These are phyloP conservation scores for Globisporangium spinosum DNA, from an alignment of 352 stramenopile genomes.

Conservation along the genomic window DNA sequence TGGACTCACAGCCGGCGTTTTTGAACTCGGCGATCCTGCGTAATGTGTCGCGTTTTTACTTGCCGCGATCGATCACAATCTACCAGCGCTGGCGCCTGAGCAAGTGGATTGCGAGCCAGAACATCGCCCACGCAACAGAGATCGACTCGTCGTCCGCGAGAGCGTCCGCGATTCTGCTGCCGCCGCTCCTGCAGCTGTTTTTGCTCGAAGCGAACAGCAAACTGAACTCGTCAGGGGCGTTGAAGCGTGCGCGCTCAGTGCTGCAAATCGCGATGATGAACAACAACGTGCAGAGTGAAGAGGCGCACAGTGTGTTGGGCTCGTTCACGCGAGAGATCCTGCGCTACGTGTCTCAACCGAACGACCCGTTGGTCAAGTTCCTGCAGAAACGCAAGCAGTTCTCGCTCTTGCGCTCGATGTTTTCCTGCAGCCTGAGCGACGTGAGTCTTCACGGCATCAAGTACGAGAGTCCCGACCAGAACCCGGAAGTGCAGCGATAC, in stretches of 20 bases:
- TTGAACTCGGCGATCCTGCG: conserved; percentile 37
- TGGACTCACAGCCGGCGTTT: conserved; percentile 55
- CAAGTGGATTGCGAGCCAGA: conserved; percentile 54
- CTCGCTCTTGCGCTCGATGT: conserved; percentile 57
- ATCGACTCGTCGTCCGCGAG: conserved; percentile 33
- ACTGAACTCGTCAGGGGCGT: conserved; percentile 39
- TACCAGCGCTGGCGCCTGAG: conserved; percentile 76
- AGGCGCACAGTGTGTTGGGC: conserved; percentile 48
- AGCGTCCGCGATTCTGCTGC: conserved; percentile 48
- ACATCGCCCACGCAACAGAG: conserved; percentile 49
- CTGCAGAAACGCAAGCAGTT: conserved; percentile 70
- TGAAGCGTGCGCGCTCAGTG: conserved; percentile 56
- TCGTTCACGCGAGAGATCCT: conserved; percentile 58
- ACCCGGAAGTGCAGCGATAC: conserved; percentile 38
- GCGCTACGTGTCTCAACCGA: conserved; percentile 50
- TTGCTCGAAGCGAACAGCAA: conserved; percentile 51
- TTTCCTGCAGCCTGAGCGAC: conserved; percentile 59
- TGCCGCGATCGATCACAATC: conserved; percentile 59
- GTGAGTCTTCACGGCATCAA: conserved; percentile 44
- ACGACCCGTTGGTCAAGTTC: conserved; percentile 50
- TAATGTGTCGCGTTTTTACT: conserved; percentile 37
- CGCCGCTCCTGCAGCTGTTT: conserved; percentile 63
- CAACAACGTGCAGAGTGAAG: conserved; percentile 45
- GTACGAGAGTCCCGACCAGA: conserved; percentile 26
- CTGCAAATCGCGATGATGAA: conserved; percentile 33